A percentile compares a stretch with the other conserved stretches of the same genome.
phyloP scores from a whole-genome alignment of 1,284 basidiomycete genomes.

The Cutaneotrichosporon sp. region DNA sequence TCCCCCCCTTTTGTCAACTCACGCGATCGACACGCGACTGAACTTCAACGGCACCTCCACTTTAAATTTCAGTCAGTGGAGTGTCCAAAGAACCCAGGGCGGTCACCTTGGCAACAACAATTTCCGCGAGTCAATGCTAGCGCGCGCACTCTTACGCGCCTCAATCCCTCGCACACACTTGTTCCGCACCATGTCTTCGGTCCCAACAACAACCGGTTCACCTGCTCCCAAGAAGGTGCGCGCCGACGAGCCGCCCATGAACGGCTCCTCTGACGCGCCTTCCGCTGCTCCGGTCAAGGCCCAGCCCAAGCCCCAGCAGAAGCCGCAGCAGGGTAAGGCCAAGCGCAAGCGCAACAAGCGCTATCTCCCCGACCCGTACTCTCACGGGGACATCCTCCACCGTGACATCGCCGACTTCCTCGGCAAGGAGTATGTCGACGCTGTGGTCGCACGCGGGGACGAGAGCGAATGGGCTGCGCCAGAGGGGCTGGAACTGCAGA shows the following conservation, averaged over 20 bases:
- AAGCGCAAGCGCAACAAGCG: slow-evolving; percentile 37
- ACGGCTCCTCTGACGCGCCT: neutral
- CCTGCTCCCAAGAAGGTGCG: slow-evolving; percentile 21
- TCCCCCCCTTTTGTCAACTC: slow-evolving; percentile 4
- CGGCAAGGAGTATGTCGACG: slow-evolving; percentile 62
- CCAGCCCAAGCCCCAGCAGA: slow-evolving; percentile 6
- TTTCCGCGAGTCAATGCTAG: slow-evolving; percentile 3
- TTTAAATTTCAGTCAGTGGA: slow-evolving; percentile 32
- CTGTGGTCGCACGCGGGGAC: slow-evolving; percentile 49
- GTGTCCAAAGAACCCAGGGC: too few relatives aligned
- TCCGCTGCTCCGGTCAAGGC: neutral
- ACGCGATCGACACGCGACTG: neutral
- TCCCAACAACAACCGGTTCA: neutral
- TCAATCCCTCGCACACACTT: neutral
- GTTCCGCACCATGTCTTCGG: neutral
- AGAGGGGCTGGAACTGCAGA: slow-evolving; percentile 56
- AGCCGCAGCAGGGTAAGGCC: slow-evolving; percentile 24
- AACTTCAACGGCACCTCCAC: slow-evolving; percentile 17
- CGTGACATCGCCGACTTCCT: slow-evolving; percentile 69
- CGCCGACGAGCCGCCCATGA: neutral
- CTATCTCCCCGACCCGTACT: slow-evolving; percentile 62
- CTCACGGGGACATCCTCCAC: slow-evolving; percentile 71
- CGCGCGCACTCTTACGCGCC: slow-evolving; percentile 22
- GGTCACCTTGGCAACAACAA: slow-evolving; percentile 11
- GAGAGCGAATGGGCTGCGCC: slow-evolving; percentile 28